These are phyloP conservation scores for Aspergillus pseudotamarii DNA, from an alignment of 2,329 filamentous ascomycete genomes.

Conservation along the genomic window DNA sequence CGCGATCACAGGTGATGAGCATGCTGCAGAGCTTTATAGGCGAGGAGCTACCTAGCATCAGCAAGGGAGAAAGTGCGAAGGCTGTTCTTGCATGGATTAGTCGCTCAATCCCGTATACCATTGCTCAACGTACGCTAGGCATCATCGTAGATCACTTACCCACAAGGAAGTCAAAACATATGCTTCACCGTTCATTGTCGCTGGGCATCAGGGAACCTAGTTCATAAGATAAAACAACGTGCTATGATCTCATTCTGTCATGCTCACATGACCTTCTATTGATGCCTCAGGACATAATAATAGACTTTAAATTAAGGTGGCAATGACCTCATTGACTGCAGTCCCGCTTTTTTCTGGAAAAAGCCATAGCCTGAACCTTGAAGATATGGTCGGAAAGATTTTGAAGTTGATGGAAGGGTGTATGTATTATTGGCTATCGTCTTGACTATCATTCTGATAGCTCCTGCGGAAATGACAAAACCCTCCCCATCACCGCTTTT, in stretches of 20 bases:
- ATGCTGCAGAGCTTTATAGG: background rate
- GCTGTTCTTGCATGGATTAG: background rate
- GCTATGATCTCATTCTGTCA: background rate
- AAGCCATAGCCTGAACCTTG: background rate
- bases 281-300: constrained; percentile 1
- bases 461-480: background rate
- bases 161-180: background rate
- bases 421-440: background rate
- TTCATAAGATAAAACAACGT: background rate
- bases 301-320: background rate
- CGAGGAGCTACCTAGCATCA: background rate
- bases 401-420: background rate
- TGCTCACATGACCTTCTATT: background rate
- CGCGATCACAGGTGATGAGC: background rate
- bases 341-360: constrained; percentile 10
- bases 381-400: background rate
- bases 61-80: background rate
- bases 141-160: background rate
- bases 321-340: constrained; percentile 8
- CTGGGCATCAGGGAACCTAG: background rate
- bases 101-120: background rate
- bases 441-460: background rate
- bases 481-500: background rate
- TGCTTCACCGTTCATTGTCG: background rate
- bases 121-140: background rate